Conservation (phyloP, 345 rosid species). For the Aegle marmelos region DNA sequence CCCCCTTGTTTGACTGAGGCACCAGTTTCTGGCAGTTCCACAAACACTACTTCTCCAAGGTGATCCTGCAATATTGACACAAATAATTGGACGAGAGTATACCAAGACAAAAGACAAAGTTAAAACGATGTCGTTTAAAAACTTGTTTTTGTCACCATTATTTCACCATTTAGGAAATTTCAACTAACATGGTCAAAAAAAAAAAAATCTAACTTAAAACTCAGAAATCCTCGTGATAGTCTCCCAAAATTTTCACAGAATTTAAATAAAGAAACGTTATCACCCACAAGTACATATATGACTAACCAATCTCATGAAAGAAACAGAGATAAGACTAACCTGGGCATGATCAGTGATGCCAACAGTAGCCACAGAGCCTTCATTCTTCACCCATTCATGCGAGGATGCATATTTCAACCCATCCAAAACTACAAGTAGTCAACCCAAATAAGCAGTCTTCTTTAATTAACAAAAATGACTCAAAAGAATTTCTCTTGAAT, state of each 20-base stretch:
- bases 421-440: conserved; percentile 60
- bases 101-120: neutral
- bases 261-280: no score
- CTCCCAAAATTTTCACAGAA: no score
- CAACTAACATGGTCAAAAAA: no score
- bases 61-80: conserved; percentile 49
- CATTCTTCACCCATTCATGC: conserved; percentile 97
- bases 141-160: no score
- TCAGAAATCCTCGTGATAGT: no score
- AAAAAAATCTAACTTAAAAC: no score
- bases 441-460: neutral
- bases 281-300: no score
- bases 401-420: conserved; percentile 88
- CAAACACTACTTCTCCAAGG: conserved; percentile 94
- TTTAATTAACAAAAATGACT: no score
- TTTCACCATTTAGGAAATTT: no score
- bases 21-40: conserved; percentile 73
- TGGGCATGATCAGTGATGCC: conserved; percentile 98
- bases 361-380: conserved; percentile 75
- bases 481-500: neutral
- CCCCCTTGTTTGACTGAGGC: conserved; percentile 48
- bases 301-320: no score
- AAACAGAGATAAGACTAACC: conserved; percentile 31
- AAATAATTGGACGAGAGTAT: neutral
- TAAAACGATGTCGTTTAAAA: no score